Evolutionary conservation across 805 yeast species (phyloP), one percentile per base, ranked within the genome.

Genomic region (Blastobotrys americana): DNA sequence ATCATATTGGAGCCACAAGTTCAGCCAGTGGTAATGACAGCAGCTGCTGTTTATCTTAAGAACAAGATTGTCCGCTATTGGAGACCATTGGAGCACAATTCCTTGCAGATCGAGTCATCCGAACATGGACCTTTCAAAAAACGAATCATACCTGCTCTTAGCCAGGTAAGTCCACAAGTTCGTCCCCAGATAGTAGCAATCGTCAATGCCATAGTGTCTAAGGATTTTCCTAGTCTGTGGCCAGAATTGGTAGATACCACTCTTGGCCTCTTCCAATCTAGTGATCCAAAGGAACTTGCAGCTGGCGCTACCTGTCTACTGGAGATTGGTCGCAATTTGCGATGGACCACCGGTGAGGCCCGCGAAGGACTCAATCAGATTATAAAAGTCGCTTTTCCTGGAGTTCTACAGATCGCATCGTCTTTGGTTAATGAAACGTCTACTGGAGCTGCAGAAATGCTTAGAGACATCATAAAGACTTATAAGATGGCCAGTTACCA

Each of bases 11-110:
- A 77, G 17, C 64, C 65, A 4, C 76, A 72, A 15, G 78, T 73
- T 13, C 68, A 77, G 4, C 63, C 65, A 2, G 74, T 70, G 19
- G 71, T 83, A 41, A 74, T 80, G 53, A 67, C 77, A 40, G 84
- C 94, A 9, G 82, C 94, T 2, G 88, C 93, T 0, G 80, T 90
- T 3, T 86, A 78, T 62, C 77, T 87, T 62, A 90, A 90, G 61
- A 89, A 90, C 62, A 72, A 79, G 45, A 71, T 87, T 18, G 67
- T 71, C 13, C 71, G 76, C 31, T 71, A 75, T 42, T 89, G 97
- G 97, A 54, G 60, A 21, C 54, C 53, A 13, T 59, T 54, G 9
- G 69, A 60, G n/a, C 57, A 54, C n/a, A 47, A 57, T 6, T 41
- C 55, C 6, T 47, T 51, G 22, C 51, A 46, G 16, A 77, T 86